Base-by-base conservation (phyloP, 306 rosid species). In the Luffa acutangula region DNA sequence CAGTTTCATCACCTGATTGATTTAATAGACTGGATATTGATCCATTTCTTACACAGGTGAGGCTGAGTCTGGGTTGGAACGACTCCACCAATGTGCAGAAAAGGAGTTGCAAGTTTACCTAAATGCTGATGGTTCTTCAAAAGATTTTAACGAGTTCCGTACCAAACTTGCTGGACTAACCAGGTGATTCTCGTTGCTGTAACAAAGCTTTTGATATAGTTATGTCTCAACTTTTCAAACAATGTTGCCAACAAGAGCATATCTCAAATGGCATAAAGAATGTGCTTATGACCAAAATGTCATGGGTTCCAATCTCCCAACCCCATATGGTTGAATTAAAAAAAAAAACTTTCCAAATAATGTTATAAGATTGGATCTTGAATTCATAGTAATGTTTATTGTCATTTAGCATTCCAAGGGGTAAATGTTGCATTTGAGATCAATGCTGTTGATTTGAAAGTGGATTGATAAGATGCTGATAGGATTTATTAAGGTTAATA, bases 21-120 rank as follows among this genome's bases (percentile, higher is more conserved):
- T 76, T 53, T 12, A 41, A 37, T 21, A 14, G 12, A 13, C 41
- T 33, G 37, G 37, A 37, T 42, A 4, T 59, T 15, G 72, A 31
- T 60, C 48, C 73, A 18, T 77, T 54, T 85, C 6, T 69, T 37
- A 11, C 21, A 72, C 85, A 91, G 97, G 97, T 81, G 96, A 93
- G 83, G 98, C 98, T 1, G 93, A 93, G 82, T 91, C 93, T 56
- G 90, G 92, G 82, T 83, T 91, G 82, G 93, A 91, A 86, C 85
- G 91, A 69, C 91, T 91, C 80, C 91, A 90, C 84, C 97, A 91
- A 70, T 93, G 95, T 79, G 94, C 93, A 11, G 98, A 91, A 78
- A 89, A 87, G 88, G 97, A 93, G 79, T 82, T 93, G 78, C 90
- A 85, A 39, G 85, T 78, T 56, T 89, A 85, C 84, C 92, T 91